Conservation (phyloP, 805 yeast genomes). For the Starmerella sirachaensis region DNA sequence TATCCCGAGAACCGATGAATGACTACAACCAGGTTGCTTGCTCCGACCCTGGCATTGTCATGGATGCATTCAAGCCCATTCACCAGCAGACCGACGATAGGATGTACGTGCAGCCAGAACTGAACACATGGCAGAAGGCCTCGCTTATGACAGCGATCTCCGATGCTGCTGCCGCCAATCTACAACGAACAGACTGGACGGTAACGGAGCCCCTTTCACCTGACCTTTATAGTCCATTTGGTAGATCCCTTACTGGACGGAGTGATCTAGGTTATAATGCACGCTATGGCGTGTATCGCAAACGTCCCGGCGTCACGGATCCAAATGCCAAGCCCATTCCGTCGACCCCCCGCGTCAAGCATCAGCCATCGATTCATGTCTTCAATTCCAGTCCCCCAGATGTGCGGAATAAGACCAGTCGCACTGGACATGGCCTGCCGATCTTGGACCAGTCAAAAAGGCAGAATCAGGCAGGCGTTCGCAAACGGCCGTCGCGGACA, state of each 20-base stretch:
- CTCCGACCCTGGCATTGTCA: no score
- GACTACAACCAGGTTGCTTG: constrained; percentile 1
- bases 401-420: no score
- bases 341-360: no score
- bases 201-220: constrained; percentile 1
- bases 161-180: not conserved
- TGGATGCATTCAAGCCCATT: no score
- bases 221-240: constrained; percentile 1
- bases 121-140: constrained; percentile 4
- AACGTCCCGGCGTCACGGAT: no score
- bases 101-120: not conserved
- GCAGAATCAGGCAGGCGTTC: no score
- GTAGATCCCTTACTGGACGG: constrained; percentile 1
- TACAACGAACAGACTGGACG: not conserved
- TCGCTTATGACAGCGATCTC: not conserved
- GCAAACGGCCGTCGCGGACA: no score
- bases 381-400: no score
- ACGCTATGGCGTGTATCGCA: constrained; percentile 2
- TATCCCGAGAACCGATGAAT: not conserved
- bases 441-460: no score
- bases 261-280: constrained; percentile 1
- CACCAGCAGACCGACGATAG: not conserved
- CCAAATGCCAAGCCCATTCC: no score
- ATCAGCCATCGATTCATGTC: no score
- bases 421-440: no score